Evolutionary conservation across 1,139 yeast genomes (phyloP), one percentile per base, ranked within the genome.

Genomic region (Saccharomycopsis hybrid): DNA sequence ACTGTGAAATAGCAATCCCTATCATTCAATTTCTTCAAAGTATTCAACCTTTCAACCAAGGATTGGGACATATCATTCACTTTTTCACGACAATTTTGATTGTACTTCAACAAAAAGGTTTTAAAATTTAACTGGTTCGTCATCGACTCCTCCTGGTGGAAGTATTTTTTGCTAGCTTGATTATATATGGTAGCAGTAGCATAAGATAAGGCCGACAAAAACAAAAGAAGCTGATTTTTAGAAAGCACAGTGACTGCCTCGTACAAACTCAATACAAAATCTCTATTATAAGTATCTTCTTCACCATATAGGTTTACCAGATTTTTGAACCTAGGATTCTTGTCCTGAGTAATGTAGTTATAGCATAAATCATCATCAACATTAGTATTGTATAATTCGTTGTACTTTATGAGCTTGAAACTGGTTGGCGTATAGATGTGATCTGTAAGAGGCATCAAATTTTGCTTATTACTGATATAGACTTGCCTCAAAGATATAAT

Each of bases 401-500:
- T 18, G 18, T 18, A 18, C 18, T 18, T 18, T 18, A 18, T 18
- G 28, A 46, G 25, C 27, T 40, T 27, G 46, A 46, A 46, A 5
- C n/a, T 9, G n/a, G 30, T 41, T 5, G 49, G 49, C 24, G 28
- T 24, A 35, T 46, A 46, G n/a, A 46, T 29, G 32, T 46, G 49
- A 24, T 42, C 44, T 5, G 44, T 30, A 18, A 46, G 37, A 8
- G 49, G 49, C 24, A 24, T 8, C 29, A 30, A 37, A 11, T 29
- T 11, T 31, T 41, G 13, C 37, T 41, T 35, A 31, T 46, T 37
- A 29, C 30, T 13, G 41, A 33, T 9, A 33, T 46, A 37, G 41
- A 38, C 24, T 46, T 46, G 32, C 36, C 42, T 41, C 13, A 38
- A 31, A 29, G 49, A 46, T 25, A 38, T 27, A 29, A 33, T 33